Evolutionary conservation across 2,329 filamentous ascomycete species (phyloP).

Genomic region (Botryotinia narcissicola): DNA sequence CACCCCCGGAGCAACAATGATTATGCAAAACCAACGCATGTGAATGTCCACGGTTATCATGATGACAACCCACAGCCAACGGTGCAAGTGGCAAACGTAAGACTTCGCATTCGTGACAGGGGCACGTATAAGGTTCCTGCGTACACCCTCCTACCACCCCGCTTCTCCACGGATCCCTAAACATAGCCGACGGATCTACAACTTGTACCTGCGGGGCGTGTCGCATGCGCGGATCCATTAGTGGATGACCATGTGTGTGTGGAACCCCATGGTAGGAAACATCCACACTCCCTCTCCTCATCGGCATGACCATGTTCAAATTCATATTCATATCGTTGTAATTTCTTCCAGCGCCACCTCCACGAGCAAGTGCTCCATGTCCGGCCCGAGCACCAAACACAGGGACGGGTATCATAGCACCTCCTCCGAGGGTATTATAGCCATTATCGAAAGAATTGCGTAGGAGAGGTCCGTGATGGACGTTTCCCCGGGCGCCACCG

Average conservation of each 20-base stretch:
- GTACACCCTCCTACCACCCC: background rate
- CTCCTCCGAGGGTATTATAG: background rate
- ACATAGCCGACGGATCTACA: constrained; percentile 1
- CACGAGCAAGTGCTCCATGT: constrained; percentile 9
- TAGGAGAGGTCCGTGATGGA: constrained; percentile 14
- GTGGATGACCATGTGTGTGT: background rate
- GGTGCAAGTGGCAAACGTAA: background rate
- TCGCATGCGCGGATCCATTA: constrained; percentile 5
- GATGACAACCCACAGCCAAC: background rate
- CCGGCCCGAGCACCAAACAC: constrained; percentile 1
- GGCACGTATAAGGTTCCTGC: constrained; percentile 3
- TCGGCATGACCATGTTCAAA: background rate
- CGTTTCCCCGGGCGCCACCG: background rate
- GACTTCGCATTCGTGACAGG: constrained; percentile 4
- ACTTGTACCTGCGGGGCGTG: constrained; percentile 1
- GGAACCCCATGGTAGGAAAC: background rate
- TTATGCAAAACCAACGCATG: constrained; percentile 12
- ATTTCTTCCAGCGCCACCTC: constrained; percentile 1
- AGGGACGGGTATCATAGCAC: background rate
- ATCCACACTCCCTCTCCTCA: background rate
- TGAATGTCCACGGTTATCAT: background rate
- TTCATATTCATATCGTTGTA: constrained; percentile 2
- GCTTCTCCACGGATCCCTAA: background rate
- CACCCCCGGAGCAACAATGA: constrained; percentile 8
- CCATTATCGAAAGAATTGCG: constrained; percentile 15